Percentiles rank a stretch among this genome's conserved stretches.
These are phyloP conservation scores for Pseudoperonospora humuli DNA, from an alignment of 352 stramenopile species.

Conservation along the genomic window DNA sequence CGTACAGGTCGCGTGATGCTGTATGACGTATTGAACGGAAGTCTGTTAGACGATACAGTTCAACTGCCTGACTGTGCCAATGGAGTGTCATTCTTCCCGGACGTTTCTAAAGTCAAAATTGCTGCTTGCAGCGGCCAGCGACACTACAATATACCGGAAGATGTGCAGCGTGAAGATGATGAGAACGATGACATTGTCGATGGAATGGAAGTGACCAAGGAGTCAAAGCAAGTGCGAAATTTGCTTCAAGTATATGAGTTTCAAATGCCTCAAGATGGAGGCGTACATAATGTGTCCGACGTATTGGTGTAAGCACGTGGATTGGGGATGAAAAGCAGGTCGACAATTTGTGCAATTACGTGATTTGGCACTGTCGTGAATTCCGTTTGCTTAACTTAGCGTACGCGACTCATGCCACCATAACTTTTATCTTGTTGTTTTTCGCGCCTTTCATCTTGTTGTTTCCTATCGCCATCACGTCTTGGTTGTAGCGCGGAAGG, in stretches of 20 bases:
- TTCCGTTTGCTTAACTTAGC: conserved; percentile 26
- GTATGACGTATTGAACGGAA: conserved; percentile 49
- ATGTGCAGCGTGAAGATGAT: conserved; percentile 52
- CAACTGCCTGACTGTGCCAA: conserved; percentile 52
- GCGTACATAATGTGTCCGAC: background rate
- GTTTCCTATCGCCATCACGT: conserved; percentile 8
- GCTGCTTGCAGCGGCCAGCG: conserved; percentile 59
- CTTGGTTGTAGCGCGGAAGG: conserved; percentile 20
- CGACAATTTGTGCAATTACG: background rate
- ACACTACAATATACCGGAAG: conserved; percentile 51
- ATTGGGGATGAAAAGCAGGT: background rate
- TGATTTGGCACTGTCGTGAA: background rate
- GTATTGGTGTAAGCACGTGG: background rate
- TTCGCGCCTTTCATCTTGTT: conserved; percentile 2
- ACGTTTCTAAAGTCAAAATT: conserved; percentile 30
- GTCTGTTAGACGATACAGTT: conserved; percentile 39
- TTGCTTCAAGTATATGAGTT: conserved; percentile 45
- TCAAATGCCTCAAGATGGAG: conserved; percentile 7
- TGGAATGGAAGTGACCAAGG: background rate
- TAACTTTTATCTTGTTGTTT: conserved; percentile 35
- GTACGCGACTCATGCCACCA: conserved; percentile 47
- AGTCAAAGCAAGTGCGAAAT: conserved; percentile 12
- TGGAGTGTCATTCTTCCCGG: conserved; percentile 70
- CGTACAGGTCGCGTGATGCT: conserved; percentile 40
- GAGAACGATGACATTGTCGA: conserved; percentile 20